phyloP scores from a whole-genome alignment of 2,329 filamentous ascomycete species.

The Chalara sp. region DNA sequence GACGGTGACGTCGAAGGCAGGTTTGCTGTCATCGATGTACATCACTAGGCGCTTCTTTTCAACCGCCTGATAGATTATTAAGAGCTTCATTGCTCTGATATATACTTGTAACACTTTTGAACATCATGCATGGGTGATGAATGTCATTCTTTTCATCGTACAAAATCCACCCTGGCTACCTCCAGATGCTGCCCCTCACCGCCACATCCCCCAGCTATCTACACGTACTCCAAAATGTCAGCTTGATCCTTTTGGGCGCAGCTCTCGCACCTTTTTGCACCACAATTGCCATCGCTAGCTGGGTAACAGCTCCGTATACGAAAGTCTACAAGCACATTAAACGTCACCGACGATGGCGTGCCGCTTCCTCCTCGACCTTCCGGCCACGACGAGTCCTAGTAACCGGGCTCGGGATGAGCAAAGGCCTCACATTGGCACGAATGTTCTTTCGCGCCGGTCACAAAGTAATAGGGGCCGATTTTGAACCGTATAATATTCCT shows the following conservation, averaged over 20 bases:
- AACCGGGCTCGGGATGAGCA: constrained; percentile 66
- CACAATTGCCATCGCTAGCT: constrained; percentile 11
- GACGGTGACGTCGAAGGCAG: too few relatives aligned
- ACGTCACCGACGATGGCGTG: constrained; percentile 14
- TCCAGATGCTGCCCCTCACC: constrained; percentile 1
- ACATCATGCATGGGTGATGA: too few relatives aligned
- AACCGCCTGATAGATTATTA: too few relatives aligned
- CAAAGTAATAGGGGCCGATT: constrained; percentile 66
- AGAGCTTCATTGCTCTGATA: too few relatives aligned
- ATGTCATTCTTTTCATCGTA: too few relatives aligned
- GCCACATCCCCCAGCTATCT: constrained; percentile 11
- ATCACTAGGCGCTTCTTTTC: too few relatives aligned
- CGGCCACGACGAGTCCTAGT: constrained; percentile 50
- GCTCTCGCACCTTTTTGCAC: constrained; percentile 18
- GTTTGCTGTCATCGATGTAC: too few relatives aligned
- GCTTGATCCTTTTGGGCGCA: constrained; percentile 31
- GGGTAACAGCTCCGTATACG: constrained; percentile 11
- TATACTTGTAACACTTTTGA: too few relatives aligned
- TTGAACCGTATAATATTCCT: constrained; percentile 39
- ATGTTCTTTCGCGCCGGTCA: constrained; percentile 58
- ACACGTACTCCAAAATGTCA: constrained; percentile 41
- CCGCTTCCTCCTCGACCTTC: constrained; percentile 4
- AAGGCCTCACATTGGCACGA: constrained; percentile 61
- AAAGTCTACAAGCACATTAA: constrained; percentile 7
- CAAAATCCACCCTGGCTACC: background rate